phyloP scores from a whole-genome alignment of 495 filamentous ascomycete species.

The Ramalina peruviana region DNA sequence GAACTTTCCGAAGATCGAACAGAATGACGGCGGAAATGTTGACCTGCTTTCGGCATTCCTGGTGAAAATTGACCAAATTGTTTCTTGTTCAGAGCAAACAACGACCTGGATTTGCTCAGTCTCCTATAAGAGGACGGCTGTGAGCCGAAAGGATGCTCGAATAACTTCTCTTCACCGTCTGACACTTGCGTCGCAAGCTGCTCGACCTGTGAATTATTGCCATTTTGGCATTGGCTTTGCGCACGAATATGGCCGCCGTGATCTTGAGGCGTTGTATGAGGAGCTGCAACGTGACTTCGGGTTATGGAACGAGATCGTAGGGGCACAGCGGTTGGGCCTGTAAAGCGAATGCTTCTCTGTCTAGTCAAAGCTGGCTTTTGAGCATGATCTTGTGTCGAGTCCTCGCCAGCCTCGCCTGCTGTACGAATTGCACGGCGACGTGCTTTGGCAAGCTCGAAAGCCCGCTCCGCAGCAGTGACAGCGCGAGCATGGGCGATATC shows the following conservation, averaged over 20 bases:
- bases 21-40: constrained; percentile 9
- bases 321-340: constrained; percentile 24
- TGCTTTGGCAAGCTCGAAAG: constrained; percentile 45
- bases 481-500: constrained; percentile 47
- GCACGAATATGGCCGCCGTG: not conserved
- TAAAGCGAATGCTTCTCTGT: constrained; percentile 42
- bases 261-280: not conserved
- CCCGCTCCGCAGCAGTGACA: constrained; percentile 50
- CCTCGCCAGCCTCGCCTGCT: not conserved
- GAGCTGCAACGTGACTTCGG: constrained; percentile 4
- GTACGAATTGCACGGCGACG: constrained; percentile 7
- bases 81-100: constrained; percentile 44
- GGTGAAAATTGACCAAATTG: constrained; percentile 17
- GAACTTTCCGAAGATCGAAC: constrained; percentile 4
- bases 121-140: constrained; percentile 62
- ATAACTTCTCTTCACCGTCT: constrained; percentile 1
- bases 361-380: constrained; percentile 8
- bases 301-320: constrained; percentile 13
- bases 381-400: not conserved
- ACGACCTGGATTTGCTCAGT: constrained; percentile 58
- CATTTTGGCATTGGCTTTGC: constrained; percentile 19
- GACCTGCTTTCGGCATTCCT: not conserved
- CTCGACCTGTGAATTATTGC: not conserved
- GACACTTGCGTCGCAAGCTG: not conserved
- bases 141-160: constrained; percentile 48